phyloP scores from a whole-genome alignment of 805 yeast species.

The Wickerhamomyces rabaulensis region DNA sequence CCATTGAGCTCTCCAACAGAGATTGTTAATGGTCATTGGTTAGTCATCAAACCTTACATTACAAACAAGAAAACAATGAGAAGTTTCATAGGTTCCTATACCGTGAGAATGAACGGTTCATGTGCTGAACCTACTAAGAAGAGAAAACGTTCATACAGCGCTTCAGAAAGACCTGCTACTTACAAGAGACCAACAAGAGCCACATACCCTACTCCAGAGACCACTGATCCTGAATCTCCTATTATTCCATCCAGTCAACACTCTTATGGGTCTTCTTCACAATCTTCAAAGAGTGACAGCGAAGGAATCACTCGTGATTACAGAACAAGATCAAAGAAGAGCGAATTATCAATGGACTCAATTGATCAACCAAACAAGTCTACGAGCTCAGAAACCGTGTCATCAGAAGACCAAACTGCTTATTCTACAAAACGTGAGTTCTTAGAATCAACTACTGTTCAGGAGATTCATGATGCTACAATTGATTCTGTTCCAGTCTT shows the following conservation, averaged over 20 bases:
- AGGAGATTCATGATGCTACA: slow-evolving; percentile 16
- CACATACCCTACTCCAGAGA: background rate
- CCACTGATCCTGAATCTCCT: background rate
- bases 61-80: background rate
- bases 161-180: background rate
- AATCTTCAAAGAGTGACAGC: background rate
- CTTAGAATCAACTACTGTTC: slow-evolving; percentile 12
- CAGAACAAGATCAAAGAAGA: slow-evolving; percentile 4
- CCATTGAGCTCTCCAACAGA: background rate
- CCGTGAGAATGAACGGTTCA: background rate
- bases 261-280: background rate
- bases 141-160: background rate
- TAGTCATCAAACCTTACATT: background rate
- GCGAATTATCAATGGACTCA: background rate
- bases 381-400: background rate
- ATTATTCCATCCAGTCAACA: background rate
- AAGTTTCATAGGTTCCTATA: background rate
- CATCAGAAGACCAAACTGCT: background rate
- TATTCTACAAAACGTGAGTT: slow-evolving; percentile 3
- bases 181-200: background rate
- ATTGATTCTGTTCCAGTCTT: slow-evolving; percentile 14
- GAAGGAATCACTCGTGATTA: background rate
- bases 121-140: background rate
- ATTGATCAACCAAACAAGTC: background rate
- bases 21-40: background rate